Base-by-base conservation (phyloP, 1,139 yeast genomes). In the Pichia sp. region DNA sequence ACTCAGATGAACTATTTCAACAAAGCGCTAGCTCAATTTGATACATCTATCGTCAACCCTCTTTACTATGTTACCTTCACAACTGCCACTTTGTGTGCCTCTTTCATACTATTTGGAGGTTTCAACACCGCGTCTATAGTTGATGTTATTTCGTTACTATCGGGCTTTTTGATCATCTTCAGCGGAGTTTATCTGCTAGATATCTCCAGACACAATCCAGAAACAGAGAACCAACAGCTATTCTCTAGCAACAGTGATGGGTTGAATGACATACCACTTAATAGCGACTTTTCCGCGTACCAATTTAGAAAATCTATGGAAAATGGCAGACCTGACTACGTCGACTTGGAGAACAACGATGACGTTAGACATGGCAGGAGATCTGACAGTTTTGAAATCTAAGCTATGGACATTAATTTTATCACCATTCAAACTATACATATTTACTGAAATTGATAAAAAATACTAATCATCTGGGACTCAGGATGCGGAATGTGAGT, bases 1-100 rank as follows among this genome's bases (percentile, higher is more conserved):
- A 87, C 96, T 2, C 97, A 89, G 69, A 88, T 89, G 96, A 89
- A 88, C 71, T 89, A 87, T 67, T 88, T 89, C 75, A 89, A 89
- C 75, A 89, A 88, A 72, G 96, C 96, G 0, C 76, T 89, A 64
- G 96, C 91, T 62, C 96, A 87, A 68, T 89, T 88, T 64, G 96
- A 89, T 66, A 89, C 96, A 3, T 87, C 96, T 1, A 87, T 90
- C 59, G 96, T 89, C 52, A 89, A 90, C 68, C 96, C 96, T 31
- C 74, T 89, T 56, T 89, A 89, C 71, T 89, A 90, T 65, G 97
- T 89, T 52, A 85, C 96, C 0, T 90, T 89, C 70, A 89, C 97
- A 41, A 89, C 96, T 0, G 88, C 87, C 53, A 90, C 96, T 0
- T 75, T 89, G 61, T 76, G 80, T 51, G 96, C 97, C 0, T 87